Conservation (phyloP, 257 asterid species). For the Solanum pimpinellifolium region DNA sequence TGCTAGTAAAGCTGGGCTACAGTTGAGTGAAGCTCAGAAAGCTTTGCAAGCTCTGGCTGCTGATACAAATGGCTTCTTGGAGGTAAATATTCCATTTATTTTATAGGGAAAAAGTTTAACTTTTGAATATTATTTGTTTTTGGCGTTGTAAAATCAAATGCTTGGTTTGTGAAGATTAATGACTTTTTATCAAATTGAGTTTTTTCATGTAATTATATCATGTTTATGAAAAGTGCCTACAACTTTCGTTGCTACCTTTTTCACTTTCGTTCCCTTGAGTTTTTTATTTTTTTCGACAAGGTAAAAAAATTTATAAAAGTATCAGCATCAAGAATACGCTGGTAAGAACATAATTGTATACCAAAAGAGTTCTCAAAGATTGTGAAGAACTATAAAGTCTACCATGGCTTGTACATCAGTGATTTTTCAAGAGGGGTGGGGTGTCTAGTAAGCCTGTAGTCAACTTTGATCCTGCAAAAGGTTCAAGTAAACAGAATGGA, state of each 20-base stretch:
- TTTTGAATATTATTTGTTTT: neutral
- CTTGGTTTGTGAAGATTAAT: neutral
- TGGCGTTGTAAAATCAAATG: neutral
- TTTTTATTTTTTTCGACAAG: neutral
- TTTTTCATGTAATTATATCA: neutral
- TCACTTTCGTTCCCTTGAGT: neutral
- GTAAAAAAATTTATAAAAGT: neutral
- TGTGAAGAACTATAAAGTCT: neutral
- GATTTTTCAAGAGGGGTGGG: neutral
- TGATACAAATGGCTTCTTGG: constrained; percentile 82
- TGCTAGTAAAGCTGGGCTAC: constrained; percentile 85
- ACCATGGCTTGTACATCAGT: neutral
- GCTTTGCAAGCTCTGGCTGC: constrained; percentile 97
- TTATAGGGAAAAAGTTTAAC: neutral
- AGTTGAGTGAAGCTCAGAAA: constrained; percentile 75
- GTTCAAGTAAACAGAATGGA: neutral
- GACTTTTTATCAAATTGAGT: neutral
- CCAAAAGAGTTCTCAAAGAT: neutral
- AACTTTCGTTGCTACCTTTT: neutral
- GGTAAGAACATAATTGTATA: neutral
- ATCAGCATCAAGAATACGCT: neutral
- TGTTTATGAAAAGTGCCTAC: neutral
- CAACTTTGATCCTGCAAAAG: neutral
- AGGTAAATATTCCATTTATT: constrained; percentile 28
- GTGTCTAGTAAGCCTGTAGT: neutral